Conservation (phyloP, 208 protist genomes). For the Trypanosoma brucei region DNA sequence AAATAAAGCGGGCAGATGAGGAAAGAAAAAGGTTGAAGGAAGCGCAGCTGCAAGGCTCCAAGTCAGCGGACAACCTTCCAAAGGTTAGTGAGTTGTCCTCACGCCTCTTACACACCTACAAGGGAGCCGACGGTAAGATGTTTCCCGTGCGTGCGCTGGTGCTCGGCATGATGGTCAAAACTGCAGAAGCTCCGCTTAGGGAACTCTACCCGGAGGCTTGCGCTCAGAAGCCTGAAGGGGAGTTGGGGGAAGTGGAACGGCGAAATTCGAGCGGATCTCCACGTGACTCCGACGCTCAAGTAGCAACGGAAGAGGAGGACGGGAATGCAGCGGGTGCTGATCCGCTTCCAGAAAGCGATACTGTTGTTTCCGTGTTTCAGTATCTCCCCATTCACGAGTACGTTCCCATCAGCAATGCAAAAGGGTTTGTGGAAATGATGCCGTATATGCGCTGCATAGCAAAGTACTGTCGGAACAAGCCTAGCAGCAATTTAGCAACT, state of each 20-base stretch:
- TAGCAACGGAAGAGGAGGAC: slow-evolving; percentile 4
- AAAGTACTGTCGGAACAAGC: slow-evolving; percentile 1
- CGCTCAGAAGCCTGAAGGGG: slow-evolving; percentile 32
- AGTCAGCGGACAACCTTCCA: background rate
- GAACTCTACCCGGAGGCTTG: slow-evolving; percentile 34
- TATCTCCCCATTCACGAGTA: slow-evolving; percentile 53
- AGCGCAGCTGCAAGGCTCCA: background rate
- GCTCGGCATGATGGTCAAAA: slow-evolving; percentile 49
- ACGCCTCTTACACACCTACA: slow-evolving; percentile 5
- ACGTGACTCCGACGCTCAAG: slow-evolving; percentile 1
- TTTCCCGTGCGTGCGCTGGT: slow-evolving; percentile 50
- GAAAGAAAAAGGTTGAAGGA: slow-evolving; percentile 2
- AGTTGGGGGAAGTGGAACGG: slow-evolving; percentile 2
- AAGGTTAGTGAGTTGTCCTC: too few relatives aligned
- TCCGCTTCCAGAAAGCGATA: background rate
- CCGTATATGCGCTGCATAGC: slow-evolving; percentile 51
- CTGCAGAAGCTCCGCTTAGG: slow-evolving; percentile 32
- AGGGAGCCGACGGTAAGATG: slow-evolving; percentile 19
- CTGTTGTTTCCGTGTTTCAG: slow-evolving; percentile 42
- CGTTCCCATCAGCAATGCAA: slow-evolving; percentile 37
- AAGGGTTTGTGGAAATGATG: slow-evolving; percentile 37
- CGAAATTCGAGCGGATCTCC: slow-evolving; percentile 6
- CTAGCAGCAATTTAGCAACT: background rate
- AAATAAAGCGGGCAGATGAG: slow-evolving; percentile 6
- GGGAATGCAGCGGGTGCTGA: slow-evolving; percentile 12